These are phyloP conservation scores for Tylopilus balloui DNA, from an alignment of 768 basidiomycete species.

Conservation along the genomic window DNA sequence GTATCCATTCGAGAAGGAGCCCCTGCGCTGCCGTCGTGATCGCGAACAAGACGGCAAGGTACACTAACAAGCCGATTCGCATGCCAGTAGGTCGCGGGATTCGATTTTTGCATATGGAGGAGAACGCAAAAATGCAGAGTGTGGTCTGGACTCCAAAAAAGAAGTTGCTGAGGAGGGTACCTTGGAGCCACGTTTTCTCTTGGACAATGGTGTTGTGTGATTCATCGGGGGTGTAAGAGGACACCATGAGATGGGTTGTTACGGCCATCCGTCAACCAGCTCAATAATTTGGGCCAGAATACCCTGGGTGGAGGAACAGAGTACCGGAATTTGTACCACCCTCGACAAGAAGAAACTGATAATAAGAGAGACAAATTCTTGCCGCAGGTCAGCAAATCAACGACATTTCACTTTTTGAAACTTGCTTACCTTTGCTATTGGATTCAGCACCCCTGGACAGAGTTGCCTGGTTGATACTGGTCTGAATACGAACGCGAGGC, in stretches of 20 bases:
- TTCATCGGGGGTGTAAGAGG: slow-evolving; percentile 3
- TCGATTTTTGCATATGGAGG: background rate
- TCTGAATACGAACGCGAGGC: no score
- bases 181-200: slow-evolving; percentile 15
- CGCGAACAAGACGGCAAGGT: background rate
- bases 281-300: background rate
- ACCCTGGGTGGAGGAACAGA: background rate
- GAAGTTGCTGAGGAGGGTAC: slow-evolving; percentile 9
- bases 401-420: no score
- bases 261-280: background rate
- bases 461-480: no score
- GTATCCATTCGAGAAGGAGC: slow-evolving; percentile 16
- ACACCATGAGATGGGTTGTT: background rate
- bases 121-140: slow-evolving; percentile 1
- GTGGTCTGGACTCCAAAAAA: slow-evolving; percentile 13
- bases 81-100: background rate
- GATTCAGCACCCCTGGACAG: no score
- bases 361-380: no score
- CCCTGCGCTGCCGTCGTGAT: slow-evolving; percentile 16
- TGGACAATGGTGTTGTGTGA: background rate
- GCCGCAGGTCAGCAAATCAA: no score
- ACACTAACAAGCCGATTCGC: background rate
- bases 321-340: background rate
- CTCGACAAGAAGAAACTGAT: no score
- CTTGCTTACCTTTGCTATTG: no score